These are phyloP conservation scores for Zostera marina DNA, from an alignment of 116 monocot genomes.

Conservation along the genomic window DNA sequence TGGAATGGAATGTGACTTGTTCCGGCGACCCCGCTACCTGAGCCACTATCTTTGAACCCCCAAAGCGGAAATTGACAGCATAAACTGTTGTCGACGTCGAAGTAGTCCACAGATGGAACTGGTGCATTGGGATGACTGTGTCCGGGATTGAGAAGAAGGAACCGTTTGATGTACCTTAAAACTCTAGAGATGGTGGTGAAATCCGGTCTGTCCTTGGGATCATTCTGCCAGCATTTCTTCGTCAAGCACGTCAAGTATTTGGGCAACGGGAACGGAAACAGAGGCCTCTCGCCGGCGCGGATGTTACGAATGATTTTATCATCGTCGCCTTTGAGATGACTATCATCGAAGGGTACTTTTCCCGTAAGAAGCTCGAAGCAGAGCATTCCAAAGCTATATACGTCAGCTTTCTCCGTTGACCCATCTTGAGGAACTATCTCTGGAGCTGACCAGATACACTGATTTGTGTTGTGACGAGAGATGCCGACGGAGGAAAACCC, in stretches of 20 bases:
- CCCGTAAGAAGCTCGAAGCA: constrained; percentile 64
- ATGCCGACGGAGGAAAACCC: constrained; percentile 13
- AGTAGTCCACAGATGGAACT: constrained; percentile 28
- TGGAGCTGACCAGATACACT: constrained; percentile 52
- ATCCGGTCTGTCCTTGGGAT: constrained; percentile 33
- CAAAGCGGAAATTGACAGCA: constrained; percentile 18
- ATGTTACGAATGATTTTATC: not conserved
- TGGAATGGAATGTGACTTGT: constrained; percentile 42
- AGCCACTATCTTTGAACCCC: not conserved
- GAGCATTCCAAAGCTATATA: constrained; percentile 70
- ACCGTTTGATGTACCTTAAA: constrained; percentile 42
- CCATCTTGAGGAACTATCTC: constrained; percentile 16
- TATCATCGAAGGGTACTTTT: constrained; percentile 51
- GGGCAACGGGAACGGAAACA: constrained; percentile 39
- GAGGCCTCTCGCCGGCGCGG: constrained; percentile 25
- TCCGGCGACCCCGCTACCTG: constrained; percentile 2
- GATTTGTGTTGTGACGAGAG: constrained; percentile 7
- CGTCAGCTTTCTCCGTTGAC: constrained; percentile 44
- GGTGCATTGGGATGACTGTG: constrained; percentile 10
- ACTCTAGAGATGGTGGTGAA: constrained; percentile 41
- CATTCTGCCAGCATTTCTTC: constrained; percentile 45
- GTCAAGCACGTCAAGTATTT: constrained; percentile 41
- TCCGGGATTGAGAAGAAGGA: constrained; percentile 31
- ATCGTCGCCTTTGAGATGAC: not conserved
- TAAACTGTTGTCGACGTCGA: constrained; percentile 31